Conservation (phyloP, 2,329 filamentous ascomycete genomes). For the Nigrospora oryzae region DNA sequence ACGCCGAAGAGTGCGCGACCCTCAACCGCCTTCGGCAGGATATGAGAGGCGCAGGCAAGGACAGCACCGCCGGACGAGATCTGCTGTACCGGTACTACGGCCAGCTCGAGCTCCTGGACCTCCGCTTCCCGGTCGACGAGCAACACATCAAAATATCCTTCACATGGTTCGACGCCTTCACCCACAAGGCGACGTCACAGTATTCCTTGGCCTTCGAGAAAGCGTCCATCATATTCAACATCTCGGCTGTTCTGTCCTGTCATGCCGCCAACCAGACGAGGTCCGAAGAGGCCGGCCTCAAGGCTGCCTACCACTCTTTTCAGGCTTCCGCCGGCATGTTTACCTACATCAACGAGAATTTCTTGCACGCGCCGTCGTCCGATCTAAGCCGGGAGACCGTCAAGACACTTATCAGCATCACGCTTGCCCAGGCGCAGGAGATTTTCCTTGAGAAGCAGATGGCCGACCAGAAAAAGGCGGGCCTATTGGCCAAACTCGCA, state of each 20-base stretch:
- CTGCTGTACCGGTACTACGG: conserved; percentile 96
- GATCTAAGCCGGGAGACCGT: conserved; percentile 93
- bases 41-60: conserved; percentile 94
- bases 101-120: conserved; percentile 86
- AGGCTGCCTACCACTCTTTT: conserved; percentile 96
- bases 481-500: conserved; percentile 83
- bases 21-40: conserved; percentile 94
- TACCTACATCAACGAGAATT: conserved; percentile 99
- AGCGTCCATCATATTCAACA: conserved; percentile 99
- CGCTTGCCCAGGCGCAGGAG: conserved; percentile 92
- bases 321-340: conserved; percentile 99
- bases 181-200: conserved; percentile 92
- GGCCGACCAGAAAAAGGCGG: conserved; percentile 84
- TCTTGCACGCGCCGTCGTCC: conserved; percentile 92
- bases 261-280: conserved; percentile 91
- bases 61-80: conserved; percentile 88
- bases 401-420: conserved; percentile 86
- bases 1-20: conserved; percentile 89
- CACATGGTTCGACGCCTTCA: conserved; percentile 99
- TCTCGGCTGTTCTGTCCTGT: conserved; percentile 91
- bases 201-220: conserved; percentile 97
- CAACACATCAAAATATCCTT: conserved; percentile 99
- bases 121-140: conserved; percentile 95
- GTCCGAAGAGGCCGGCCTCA: conserved; percentile 84
- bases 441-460: conserved; percentile 97